phyloP scores from a whole-genome alignment of 2,329 filamentous ascomycete species.

The Daldinia sp. region DNA sequence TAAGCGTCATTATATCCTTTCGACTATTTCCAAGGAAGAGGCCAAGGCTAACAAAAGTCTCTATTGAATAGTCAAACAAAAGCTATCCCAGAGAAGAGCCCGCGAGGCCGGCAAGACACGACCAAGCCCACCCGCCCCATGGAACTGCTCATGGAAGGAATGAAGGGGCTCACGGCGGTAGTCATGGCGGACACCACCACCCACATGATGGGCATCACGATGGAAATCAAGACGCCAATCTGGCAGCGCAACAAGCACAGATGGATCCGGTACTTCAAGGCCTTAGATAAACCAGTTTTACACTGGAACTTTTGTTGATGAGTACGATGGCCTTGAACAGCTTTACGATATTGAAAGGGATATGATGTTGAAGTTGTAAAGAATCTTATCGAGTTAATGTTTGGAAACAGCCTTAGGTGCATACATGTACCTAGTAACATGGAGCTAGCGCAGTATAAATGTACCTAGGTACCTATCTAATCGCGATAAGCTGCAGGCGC shows the following conservation, averaged over 20 bases:
- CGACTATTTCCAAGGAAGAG: neutral
- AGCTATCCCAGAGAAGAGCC: constrained; percentile 3
- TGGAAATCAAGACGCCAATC: neutral
- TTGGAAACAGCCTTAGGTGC: neutral
- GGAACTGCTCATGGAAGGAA: constrained; percentile 3
- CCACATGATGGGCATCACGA: neutral
- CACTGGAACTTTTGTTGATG: neutral
- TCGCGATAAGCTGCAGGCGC: constrained; percentile 15
- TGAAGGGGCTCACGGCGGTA: neutral
- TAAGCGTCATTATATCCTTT: neutral
- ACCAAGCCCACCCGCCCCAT: constrained; percentile 4
- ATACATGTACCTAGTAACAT: neutral
- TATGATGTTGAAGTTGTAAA: neutral
- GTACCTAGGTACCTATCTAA: constrained; percentile 4
- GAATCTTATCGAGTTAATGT: too few species aligned
- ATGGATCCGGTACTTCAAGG: neutral
- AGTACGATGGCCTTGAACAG: neutral
- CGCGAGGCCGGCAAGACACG: constrained; percentile 10
- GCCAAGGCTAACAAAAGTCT: constrained; percentile 9
- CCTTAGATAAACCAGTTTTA: neutral
- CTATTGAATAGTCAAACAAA: constrained; percentile 16
- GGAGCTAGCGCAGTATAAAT: neutral
- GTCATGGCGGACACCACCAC: constrained; percentile 13
- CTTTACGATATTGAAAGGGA: neutral
- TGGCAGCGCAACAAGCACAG: constrained; percentile 1